Evolutionary conservation across 345 rosid species (phyloP), one percentile per base, ranked within the genome.

Genomic region (Nasturtium officinale): DNA sequence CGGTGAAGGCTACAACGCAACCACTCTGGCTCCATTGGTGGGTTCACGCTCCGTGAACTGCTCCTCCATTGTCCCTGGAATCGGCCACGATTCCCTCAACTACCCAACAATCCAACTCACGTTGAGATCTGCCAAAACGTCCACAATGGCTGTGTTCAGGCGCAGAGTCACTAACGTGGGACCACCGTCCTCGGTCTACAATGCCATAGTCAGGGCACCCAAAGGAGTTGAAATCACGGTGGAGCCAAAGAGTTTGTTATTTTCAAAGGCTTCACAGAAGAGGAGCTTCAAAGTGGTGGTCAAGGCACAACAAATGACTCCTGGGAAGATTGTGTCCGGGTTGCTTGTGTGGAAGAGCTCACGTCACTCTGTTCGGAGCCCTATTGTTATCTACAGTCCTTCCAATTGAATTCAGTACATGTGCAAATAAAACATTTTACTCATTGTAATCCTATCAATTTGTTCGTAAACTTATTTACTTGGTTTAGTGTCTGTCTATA

Each of bases 151-250:
- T 16, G 78, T 85, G 71, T 90, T 90, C 64, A 65, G 53, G 32
- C 75, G 97, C 76, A 85, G 78, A 37, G 97, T 93, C 18, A 93
- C 96, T 42, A 90, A 93, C 74, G 94, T 90, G 4, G 94, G 97
- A 5, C 80, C 79, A 29, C 51, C 80, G 54, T 54, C 57, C 13
- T 82, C 87, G 5, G 48, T 85, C 3, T 93, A 85, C 74, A 87
- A 85, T 25, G 97, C 82, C 40, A 85, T 84, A 4, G 75, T 89
- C 0, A 73, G 25, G 11, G 88, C 92, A 60, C 96, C 98, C 0
- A 25, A 46, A 43, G 97, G 96, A 45, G 84, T 90, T 18, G 82
- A 82, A 61, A 85, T 93, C 16, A 71, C 54, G 6, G 90, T 90
- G 47, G 79, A 57, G 71, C 97, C 98, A 1, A 59, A 6, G 79